Evolutionary conservation across 495 filamentous ascomycete species (phyloP), one percentile per base, ranked within the genome.

Genomic region (Penicillium simplicissimum): DNA sequence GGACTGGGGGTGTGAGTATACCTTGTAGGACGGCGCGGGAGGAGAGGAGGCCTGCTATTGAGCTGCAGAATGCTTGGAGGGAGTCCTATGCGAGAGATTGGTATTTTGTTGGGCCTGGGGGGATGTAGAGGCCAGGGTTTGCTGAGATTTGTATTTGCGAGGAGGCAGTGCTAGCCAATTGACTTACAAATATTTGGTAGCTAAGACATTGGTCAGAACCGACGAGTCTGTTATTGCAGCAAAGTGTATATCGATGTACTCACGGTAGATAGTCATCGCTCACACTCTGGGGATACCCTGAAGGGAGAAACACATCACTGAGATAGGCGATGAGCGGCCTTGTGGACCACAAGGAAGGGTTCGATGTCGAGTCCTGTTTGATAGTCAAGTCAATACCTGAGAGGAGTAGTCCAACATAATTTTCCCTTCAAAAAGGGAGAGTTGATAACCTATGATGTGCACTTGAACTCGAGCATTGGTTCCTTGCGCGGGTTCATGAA

Each of bases 61-160:
- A 95, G 69, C 90, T 95, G 56, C 91, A 90, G 76, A 98, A 98
- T 35, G 95, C 95, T 76, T 97, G 95, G 7, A 98, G 82, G 0
- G 94, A 97, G 81, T 98, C 95, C 89, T 93, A 15, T 21, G 38
- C 2, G 37, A 23, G 33, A 11, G 19, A 42, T 23, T 10, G 23
- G 37, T 11, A 9, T 11, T 28, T 34, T 36, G 48, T 45, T 45
- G 11, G 42, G 42, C 17, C 9, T 13, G 9, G 2, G 19, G 17
- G 23, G 17, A 45, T 23, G 11, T 13, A 45, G 9, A 45, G 17
- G 6, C 42, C 3, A 5, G 17, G 17, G 35, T 17, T 40, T 21
- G 23, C 8, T 19, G 31, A 8, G 23, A 15, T 38, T 2, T 21
- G 17, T 25, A 49, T 14, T 23, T 11, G 28, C 31, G 40, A 52